A percentile compares a stretch with the other conserved stretches of the same genome.
Conservation (phyloP, 1,284 basidiomycete species). For the Puccinia hordei region DNA sequence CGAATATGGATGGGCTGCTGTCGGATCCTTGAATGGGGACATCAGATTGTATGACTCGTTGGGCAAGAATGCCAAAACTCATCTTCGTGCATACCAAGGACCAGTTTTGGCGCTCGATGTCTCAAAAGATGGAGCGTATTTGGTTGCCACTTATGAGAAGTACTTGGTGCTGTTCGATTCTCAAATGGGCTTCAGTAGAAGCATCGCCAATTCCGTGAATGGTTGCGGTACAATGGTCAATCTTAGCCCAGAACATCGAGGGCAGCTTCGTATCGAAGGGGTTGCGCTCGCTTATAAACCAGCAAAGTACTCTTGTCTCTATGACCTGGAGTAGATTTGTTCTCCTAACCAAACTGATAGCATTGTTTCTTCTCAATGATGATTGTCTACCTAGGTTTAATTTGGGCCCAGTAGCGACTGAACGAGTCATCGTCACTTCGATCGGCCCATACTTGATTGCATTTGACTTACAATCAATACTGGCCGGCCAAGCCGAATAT, state of each 20-base stretch:
- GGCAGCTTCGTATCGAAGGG: no score
- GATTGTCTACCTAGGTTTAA: slow-evolving; percentile 69
- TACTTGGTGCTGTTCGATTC: slow-evolving; percentile 72
- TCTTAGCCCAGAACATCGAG: no score
- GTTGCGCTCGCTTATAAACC: no score
- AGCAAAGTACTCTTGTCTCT: no score
- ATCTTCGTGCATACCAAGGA: slow-evolving; percentile 90
- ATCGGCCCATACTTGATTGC: slow-evolving; percentile 45
- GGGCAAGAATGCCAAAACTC: slow-evolving; percentile 98
- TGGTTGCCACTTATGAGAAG: slow-evolving; percentile 93
- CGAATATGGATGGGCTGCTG: slow-evolving; percentile 79
- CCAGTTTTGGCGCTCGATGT: slow-evolving; percentile 91
- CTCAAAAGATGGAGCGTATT: slow-evolving; percentile 88
- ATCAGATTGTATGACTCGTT: slow-evolving; percentile 84
- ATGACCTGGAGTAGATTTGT: no score
- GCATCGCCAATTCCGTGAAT: no score
- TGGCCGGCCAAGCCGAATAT: slow-evolving; percentile 20
- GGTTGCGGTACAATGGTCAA: no score
- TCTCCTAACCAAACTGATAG: no score
- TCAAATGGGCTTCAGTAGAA: no score
- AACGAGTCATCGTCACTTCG: slow-evolving; percentile 51
- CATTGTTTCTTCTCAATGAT: background rate
- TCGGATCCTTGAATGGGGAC: slow-evolving; percentile 95
- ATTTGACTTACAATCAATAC: slow-evolving; percentile 52
- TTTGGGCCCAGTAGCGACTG: slow-evolving; percentile 56